These are phyloP conservation scores for Colletotrichum neosansevieriae DNA, from an alignment of 2,329 filamentous ascomycete species.

Conservation along the genomic window DNA sequence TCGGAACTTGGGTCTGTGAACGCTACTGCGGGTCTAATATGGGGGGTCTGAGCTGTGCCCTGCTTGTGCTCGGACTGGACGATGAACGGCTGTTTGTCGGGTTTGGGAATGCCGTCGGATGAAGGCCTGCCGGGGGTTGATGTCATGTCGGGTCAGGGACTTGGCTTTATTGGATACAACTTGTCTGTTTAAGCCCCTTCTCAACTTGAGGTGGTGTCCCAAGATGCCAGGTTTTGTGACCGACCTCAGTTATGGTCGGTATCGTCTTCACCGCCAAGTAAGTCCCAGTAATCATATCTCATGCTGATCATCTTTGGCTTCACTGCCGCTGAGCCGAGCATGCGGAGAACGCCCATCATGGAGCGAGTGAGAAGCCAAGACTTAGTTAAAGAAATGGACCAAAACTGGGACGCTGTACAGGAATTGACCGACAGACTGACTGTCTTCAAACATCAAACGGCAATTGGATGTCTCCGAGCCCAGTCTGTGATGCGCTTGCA, in stretches of 20 bases:
- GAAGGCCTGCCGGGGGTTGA: background rate
- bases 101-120: constrained; percentile 21
- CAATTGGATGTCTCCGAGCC: background rate
- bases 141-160: constrained; percentile 29
- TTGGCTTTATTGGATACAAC: background rate
- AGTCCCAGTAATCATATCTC: background rate
- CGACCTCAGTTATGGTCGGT: too few relatives aligned
- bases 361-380: constrained; percentile 10
- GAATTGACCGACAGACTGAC: background rate
- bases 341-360: constrained; percentile 6
- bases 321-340: background rate
- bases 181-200: background rate
- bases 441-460: background rate
- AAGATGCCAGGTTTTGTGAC: too few relatives aligned
- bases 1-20: constrained; percentile 17
- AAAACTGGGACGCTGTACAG: background rate
- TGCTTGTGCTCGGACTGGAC: constrained; percentile 10
- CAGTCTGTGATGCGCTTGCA: background rate
- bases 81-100: background rate
- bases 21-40: constrained; percentile 3
- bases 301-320: background rate
- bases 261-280: background rate
- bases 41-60: background rate
- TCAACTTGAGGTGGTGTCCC: background rate
- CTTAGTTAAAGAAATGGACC: too few relatives aligned